Evolutionary conservation across 805 yeast genomes (phyloP).

Genomic region (Metschnikowia amazonensis): DNA sequence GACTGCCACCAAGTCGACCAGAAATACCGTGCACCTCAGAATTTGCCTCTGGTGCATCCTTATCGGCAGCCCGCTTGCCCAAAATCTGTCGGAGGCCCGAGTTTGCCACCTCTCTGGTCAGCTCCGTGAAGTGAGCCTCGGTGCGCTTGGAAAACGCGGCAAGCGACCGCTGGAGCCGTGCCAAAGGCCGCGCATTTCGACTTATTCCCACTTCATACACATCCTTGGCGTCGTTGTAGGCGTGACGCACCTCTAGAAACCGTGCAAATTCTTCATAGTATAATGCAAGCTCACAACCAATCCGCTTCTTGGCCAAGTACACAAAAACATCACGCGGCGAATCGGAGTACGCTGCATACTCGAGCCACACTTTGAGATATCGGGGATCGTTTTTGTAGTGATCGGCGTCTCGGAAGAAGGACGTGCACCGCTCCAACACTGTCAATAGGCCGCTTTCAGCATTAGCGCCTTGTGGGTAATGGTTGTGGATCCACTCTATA

Average conservation of each 20-base stretch:
- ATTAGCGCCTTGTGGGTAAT: slow-evolving; percentile 58
- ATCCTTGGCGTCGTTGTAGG: slow-evolving; percentile 51
- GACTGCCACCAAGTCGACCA: background rate
- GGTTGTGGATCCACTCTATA: slow-evolving; percentile 64
- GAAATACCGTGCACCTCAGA: background rate
- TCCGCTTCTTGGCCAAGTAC: slow-evolving; percentile 64
- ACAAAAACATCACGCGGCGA: slow-evolving; percentile 68
- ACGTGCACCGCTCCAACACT: slow-evolving; percentile 68
- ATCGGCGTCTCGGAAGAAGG: slow-evolving; percentile 56
- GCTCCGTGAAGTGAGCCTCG: background rate
- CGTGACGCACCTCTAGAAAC: slow-evolving; percentile 49
- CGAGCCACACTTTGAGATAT: slow-evolving; percentile 76
- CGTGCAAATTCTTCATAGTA: slow-evolving; percentile 80
- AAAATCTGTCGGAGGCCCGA: slow-evolving; percentile 1
- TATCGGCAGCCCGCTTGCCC: background rate
- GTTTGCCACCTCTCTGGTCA: background rate
- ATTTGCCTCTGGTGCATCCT: background rate
- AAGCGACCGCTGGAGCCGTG: slow-evolving; percentile 32
- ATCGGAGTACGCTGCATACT: slow-evolving; percentile 64
- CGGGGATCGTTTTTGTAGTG: slow-evolving; percentile 81
- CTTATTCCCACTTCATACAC: slow-evolving; percentile 58
- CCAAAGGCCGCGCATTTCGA: slow-evolving; percentile 61
- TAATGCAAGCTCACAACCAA: slow-evolving; percentile 63
- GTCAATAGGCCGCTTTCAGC: slow-evolving; percentile 62
- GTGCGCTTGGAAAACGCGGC: slow-evolving; percentile 36